Percentiles rank a stretch among this genome's conserved stretches.
These are phyloP conservation scores for Arthrobotrys sphaeroides DNA, from an alignment of 2,329 filamentous ascomycete species.

Conservation along the genomic window DNA sequence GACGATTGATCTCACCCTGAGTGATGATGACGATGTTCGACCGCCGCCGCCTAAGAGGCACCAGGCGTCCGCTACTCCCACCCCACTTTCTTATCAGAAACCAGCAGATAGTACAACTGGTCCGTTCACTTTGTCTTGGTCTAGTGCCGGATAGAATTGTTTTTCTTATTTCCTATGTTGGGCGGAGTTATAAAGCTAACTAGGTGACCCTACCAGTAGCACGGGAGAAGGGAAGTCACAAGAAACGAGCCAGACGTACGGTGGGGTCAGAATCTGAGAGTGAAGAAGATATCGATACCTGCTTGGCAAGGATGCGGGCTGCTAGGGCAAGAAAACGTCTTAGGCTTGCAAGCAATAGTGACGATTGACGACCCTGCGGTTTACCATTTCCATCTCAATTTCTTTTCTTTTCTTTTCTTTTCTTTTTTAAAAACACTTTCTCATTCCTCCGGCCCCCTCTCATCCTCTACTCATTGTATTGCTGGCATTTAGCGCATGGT, in stretches of 20 bases:
- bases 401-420: slow-evolving; percentile 12
- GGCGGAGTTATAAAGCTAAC: background rate
- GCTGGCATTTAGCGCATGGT: slow-evolving; percentile 50
- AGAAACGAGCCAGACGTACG: background rate
- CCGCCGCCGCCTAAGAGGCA: slow-evolving; percentile 66
- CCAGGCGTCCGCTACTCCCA: slow-evolving; percentile 55
- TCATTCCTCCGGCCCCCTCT: background rate
- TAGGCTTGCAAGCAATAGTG: background rate
- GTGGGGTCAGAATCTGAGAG: background rate
- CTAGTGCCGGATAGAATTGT: slow-evolving; percentile 16
- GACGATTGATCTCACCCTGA: slow-evolving; percentile 70
- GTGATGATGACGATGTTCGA: slow-evolving; percentile 65
- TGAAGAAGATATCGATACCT: too few relatives aligned
- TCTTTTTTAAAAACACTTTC: slow-evolving; percentile 24
- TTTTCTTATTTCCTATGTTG: background rate
- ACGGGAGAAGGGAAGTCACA: background rate
- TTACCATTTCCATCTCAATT: background rate
- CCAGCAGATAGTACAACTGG: slow-evolving; percentile 15
- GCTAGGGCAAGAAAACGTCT: background rate
- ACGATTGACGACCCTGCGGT: slow-evolving; percentile 25
- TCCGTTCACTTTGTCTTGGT: slow-evolving; percentile 40
- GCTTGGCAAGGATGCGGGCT: background rate
- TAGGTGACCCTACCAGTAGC: background rate
- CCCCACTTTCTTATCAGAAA: slow-evolving; percentile 48
- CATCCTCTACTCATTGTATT: background rate